Evolutionary conservation across 352 stramenopile genomes (phyloP), one percentile per base, ranked within the genome.

Genomic region (Peronosclerospora sorghi): DNA sequence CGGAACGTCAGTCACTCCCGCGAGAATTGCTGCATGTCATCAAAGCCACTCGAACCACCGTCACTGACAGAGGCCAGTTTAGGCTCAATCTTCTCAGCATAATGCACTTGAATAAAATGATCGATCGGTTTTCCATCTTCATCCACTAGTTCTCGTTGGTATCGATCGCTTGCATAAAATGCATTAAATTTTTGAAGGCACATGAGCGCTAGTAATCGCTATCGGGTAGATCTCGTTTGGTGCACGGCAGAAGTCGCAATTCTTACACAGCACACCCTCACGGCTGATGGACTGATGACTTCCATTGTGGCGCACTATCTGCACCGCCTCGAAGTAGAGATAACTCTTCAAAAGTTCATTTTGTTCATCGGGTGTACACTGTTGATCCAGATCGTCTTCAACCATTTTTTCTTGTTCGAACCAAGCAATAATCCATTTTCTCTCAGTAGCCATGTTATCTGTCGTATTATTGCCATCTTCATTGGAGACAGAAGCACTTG

Each of bases 401-500:
- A 92, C 89, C 80, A 92, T 92, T 4, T 74, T 90, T 48, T 92
- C 80, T 62, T 92, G 80, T 59, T 92, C 80, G 20, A 88, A 92
- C 70, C 76, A 89, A 36, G 89, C 80, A 21, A 88, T 56, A 37
- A 89, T 82, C 41, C 73, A 86, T 50, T 45, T 54, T 28, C 36
- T 51, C 13, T 51, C 41, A 32, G 27, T 51, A n/a, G n/a, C n/a
- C n/a, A n/a, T n/a, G n/a, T n/a, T n/a, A 19, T 47, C 39, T 38
- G 62, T 39, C 43, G 32, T 48, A 19, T 37, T 40, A 32, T 28
- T 41, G 0, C 35, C 35, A 5, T 26, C 26, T 0, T 34, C 27
- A 2, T 29, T 27, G n/a, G 30, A 18, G 9, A 23, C 8, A 29
- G 53, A 21, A 17, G 45, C 42, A 41, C 42, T 24, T 53, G 45